Percentiles rank a stretch among this genome's conserved stretches.
These are phyloP conservation scores for Podaxis sp. DNA, from an alignment of 768 basidiomycete genomes.

Conservation along the genomic window DNA sequence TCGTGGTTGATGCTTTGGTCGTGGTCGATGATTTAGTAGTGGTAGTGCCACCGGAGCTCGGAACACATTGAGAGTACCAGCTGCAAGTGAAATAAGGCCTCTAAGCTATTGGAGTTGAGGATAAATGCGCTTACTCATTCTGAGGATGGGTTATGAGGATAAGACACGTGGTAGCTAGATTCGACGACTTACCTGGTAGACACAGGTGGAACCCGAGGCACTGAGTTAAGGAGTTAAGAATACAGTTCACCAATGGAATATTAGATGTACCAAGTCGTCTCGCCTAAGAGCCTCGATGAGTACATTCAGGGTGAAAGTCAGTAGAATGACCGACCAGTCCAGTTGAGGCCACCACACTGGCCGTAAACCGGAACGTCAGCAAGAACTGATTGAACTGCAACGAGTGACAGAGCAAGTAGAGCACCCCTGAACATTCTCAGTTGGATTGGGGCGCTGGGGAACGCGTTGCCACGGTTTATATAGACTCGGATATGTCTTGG, in stretches of 20 bases:
- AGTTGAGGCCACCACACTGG: slow-evolving; percentile 23
- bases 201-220: slow-evolving; percentile 3
- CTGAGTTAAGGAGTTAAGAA: not conserved
- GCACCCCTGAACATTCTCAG: slow-evolving; percentile 1
- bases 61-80: slow-evolving; percentile 6
- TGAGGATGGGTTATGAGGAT: not conserved
- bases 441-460: not conserved
- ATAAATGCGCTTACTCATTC: not conserved
- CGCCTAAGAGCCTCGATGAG: not conserved
- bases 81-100: not conserved
- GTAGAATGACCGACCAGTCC: slow-evolving; percentile 21
- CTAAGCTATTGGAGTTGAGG: not conserved
- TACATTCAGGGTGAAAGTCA: not conserved
- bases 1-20: not conserved
- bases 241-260: not conserved
- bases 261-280: not conserved
- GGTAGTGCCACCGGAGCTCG: not conserved
- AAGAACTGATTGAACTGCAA: slow-evolving; percentile 12
- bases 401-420: slow-evolving; percentile 3
- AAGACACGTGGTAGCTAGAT: too few relatives aligned
- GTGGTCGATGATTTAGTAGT: not conserved
- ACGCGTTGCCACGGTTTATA: too few relatives aligned
- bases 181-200: not conserved
- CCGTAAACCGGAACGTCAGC: slow-evolving; percentile 25
- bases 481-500: not conserved